These are phyloP conservation scores for Lactifluus volemus DNA, from an alignment of 768 basidiomycete species.

Conservation along the genomic window DNA sequence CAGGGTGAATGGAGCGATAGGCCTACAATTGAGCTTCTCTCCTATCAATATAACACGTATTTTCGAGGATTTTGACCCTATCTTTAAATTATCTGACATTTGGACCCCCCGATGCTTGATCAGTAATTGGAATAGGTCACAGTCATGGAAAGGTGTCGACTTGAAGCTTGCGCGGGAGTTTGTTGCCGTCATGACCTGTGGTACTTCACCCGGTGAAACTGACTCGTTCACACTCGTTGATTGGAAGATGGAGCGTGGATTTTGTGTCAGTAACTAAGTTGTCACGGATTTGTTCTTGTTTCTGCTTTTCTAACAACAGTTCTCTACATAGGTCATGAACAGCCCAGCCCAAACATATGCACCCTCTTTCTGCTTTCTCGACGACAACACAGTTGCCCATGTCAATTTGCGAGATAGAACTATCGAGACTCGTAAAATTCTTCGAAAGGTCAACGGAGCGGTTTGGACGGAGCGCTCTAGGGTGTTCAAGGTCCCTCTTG, in stretches of 20 bases:
- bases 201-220: not conserved
- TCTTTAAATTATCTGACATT: too few species aligned
- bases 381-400: not conserved
- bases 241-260: not conserved
- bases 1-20: not conserved
- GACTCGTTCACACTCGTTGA: not conserved
- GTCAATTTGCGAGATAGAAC: not conserved
- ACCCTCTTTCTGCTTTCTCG: not conserved
- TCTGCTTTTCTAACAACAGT: not conserved
- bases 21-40: not conserved
- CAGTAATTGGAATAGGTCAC: not conserved
- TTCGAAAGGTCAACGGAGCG: not conserved
- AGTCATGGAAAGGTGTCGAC: not conserved
- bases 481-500: not conserved
- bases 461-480: not conserved
- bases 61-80: too few species aligned
- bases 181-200: not conserved
- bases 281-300: too few species aligned
- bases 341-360: not conserved
- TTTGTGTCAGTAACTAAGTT: not conserved
- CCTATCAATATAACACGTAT: not conserved
- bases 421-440: not conserved
- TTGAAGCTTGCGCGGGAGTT: slow-evolving; percentile 3
- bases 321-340: not conserved
- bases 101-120: not conserved